phyloP scores from a whole-genome alignment of 192 early-diverging fungal genomes.

The Rhizoclosmatium sp. region DNA sequence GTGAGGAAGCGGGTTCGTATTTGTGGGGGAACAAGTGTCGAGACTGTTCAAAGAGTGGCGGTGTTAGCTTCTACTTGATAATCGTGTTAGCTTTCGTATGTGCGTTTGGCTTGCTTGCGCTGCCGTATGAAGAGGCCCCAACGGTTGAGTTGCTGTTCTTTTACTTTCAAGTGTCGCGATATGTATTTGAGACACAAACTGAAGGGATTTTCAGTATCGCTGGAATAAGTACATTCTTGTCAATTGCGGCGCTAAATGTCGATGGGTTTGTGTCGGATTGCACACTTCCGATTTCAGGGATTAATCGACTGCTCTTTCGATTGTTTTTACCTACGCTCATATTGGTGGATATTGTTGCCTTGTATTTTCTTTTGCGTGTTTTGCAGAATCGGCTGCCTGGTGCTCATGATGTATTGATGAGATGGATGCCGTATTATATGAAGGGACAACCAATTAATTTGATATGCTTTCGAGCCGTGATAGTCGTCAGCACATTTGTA shows the following conservation, averaged over 20 bases:
- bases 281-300: conserved; percentile 20
- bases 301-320: conserved; percentile 23
- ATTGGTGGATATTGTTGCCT: conserved; percentile 1
- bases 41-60: neutral
- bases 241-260: conserved; percentile 17
- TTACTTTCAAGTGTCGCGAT: conserved; percentile 31
- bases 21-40: conserved; percentile 26
- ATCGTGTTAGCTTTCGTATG: conserved; percentile 7
- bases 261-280: conserved; percentile 35
- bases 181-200: neutral
- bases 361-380: conserved; percentile 1
- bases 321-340: conserved; percentile 19
- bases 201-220: neutral
- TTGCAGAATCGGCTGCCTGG: neutral
- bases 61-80: conserved; percentile 11
- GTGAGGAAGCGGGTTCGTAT: conserved; percentile 1
- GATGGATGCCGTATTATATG: conserved; percentile 21
- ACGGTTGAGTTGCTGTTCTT: conserved; percentile 36
- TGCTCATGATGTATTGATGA: neutral
- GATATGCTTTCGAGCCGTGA: conserved; percentile 23
- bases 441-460: conserved; percentile 14
- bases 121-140: conserved; percentile 22
- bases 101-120: neutral
- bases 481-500: conserved; percentile 9
- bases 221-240: conserved; percentile 18